Conservation (phyloP, 2,329 filamentous ascomycete genomes). For the Basipetospora sp. region DNA sequence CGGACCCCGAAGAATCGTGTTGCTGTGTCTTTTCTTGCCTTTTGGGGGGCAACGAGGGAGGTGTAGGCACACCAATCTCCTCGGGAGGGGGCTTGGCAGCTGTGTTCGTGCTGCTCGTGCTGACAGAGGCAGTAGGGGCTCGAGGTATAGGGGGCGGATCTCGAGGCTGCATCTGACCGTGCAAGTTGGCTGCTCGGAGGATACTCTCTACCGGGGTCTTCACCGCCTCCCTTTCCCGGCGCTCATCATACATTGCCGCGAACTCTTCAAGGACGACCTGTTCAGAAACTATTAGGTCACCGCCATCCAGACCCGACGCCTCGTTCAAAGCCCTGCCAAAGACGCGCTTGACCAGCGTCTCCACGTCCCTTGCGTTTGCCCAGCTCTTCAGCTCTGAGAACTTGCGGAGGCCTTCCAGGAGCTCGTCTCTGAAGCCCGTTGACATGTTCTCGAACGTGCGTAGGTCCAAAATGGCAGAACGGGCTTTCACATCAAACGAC, state of each 20-base stretch:
- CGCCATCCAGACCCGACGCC: constrained; percentile 17
- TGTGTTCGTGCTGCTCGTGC: neutral
- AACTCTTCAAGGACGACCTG: constrained; percentile 9
- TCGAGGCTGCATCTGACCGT: too few relatives aligned
- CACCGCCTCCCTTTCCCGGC: constrained; percentile 6
- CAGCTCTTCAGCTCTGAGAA: constrained; percentile 26
- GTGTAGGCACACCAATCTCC: too few relatives aligned
- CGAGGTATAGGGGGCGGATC: constrained; percentile 7
- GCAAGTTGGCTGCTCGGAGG: too few relatives aligned
- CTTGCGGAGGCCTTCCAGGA: constrained; percentile 18
- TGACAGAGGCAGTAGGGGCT: neutral
- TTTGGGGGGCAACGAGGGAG: too few relatives aligned
- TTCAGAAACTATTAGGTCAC: constrained; percentile 15
- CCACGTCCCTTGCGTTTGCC: constrained; percentile 50
- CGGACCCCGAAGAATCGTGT: too few relatives aligned
- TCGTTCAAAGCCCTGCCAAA: constrained; percentile 26
- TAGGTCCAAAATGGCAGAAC: constrained; percentile 16
- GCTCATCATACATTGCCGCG: constrained; percentile 12
- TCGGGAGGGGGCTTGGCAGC: neutral
- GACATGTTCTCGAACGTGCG: constrained; percentile 13
- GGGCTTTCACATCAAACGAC: constrained; percentile 45
- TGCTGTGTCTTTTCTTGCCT: neutral
- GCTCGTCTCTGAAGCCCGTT: constrained; percentile 3
- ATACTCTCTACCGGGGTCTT: neutral
- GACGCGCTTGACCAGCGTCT: constrained; percentile 35